A percentile compares a stretch with the other conserved stretches of the same genome.
These are phyloP conservation scores for Tremella mesenterica DNA, from an alignment of 768 basidiomycete species.

Conservation along the genomic window DNA sequence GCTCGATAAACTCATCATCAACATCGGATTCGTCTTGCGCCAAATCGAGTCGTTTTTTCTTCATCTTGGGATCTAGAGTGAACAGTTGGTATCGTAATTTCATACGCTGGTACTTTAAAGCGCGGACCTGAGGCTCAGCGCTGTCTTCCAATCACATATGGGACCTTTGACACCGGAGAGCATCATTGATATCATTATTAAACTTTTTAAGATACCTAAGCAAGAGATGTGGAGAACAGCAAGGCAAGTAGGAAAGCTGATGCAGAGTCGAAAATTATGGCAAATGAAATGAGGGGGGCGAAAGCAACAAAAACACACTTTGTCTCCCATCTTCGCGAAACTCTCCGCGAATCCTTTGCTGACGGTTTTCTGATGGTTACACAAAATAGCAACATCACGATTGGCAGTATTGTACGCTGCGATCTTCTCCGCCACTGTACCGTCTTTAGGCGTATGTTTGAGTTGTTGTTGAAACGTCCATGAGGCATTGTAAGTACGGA, in stretches of 20 bases:
- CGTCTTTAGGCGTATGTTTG: conserved; percentile 61
- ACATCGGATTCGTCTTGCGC: conserved; percentile 80
- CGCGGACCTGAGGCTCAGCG: conserved; percentile 55
- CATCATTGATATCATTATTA: too few species aligned
- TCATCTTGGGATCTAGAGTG: conserved; percentile 63
- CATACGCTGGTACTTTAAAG: conserved; percentile 93
- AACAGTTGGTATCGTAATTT: conserved; percentile 86
- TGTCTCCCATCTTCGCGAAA: conserved; percentile 89
- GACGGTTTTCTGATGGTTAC: conserved; percentile 95
- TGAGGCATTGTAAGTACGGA: conserved; percentile 99
- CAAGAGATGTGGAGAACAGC: too few species aligned
- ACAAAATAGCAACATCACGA: conserved; percentile 90
- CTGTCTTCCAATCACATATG: not conserved
- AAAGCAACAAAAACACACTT: conserved; percentile 51
- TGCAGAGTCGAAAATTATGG: too few species aligned
- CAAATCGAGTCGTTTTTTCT: conserved; percentile 67
- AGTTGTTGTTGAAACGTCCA: conserved; percentile 87
- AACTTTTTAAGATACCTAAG: too few species aligned
- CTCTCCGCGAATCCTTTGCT: conserved; percentile 86
- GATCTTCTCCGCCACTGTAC: conserved; percentile 85
- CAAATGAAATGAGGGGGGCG: too few species aligned
- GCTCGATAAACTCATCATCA: conserved; percentile 80
- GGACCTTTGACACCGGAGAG: too few species aligned
- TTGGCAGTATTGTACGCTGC: conserved; percentile 97
- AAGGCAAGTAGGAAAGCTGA: too few species aligned